These are phyloP conservation scores for Allium sativum DNA, from an alignment of 106 monocot species.

Conservation along the genomic window DNA sequence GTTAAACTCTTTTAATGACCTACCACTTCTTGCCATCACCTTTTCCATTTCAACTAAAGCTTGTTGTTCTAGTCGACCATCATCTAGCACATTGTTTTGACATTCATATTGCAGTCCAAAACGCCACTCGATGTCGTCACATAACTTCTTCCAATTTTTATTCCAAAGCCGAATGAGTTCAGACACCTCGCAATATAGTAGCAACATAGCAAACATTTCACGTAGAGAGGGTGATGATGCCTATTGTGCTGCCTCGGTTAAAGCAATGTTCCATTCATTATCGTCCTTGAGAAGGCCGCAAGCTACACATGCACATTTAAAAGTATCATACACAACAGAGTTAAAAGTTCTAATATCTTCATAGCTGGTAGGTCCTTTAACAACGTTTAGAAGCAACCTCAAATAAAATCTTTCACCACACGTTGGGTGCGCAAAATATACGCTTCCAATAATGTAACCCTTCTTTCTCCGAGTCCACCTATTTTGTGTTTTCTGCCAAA, in stretches of 20 bases:
- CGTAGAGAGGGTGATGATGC: no score
- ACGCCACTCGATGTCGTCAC: no score
- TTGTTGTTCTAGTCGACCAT: no score
- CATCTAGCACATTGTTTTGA: no score
- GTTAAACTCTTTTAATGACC: no score
- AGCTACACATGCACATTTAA: not conserved
- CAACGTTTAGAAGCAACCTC: not conserved
- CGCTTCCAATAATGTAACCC: not conserved
- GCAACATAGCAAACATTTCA: no score
- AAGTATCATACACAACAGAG: not conserved
- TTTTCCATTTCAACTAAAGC: no score
- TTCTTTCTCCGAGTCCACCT: slow-evolving; percentile 6
- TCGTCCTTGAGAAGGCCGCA: not conserved
- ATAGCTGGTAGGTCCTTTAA: not conserved
- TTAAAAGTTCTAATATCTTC: not conserved
- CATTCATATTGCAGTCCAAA: no score
- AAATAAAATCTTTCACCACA: not conserved
- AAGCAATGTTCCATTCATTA: not conserved
- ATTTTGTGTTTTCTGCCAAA: not conserved
- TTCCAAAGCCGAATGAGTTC: no score
- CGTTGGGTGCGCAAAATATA: slow-evolving; percentile 1
- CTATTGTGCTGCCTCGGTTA: not conserved
- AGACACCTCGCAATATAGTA: no score
- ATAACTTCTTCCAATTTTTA: no score
- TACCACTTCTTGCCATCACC: no score